Evolutionary conservation across 352 stramenopile species (phyloP).

Genomic region (Globisporangium recalcitrans): DNA sequence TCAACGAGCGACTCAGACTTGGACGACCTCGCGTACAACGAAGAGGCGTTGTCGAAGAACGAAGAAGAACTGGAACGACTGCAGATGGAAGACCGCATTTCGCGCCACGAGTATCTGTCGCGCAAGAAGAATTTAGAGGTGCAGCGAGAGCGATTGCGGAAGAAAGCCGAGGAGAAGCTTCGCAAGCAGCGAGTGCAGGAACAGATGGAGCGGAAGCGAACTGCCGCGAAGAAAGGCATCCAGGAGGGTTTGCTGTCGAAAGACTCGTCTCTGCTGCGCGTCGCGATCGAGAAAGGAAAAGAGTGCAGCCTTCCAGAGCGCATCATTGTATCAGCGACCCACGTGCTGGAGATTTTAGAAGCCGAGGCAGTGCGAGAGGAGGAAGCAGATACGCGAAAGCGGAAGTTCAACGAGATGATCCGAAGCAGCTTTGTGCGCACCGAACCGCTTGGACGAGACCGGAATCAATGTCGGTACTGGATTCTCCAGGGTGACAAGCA

Average conservation of each 20-base stretch:
- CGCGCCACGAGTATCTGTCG: constrained; percentile 74
- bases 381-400: constrained; percentile 55
- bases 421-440: constrained; percentile 70
- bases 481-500: constrained; percentile 58
- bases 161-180: constrained; percentile 48
- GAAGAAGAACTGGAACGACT: constrained; percentile 73
- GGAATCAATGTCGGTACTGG: constrained; percentile 61
- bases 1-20: constrained; percentile 60
- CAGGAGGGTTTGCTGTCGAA: constrained; percentile 60
- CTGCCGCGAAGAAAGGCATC: constrained; percentile 58
- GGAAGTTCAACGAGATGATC: constrained; percentile 53
- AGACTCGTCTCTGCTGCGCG: constrained; percentile 43
- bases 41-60: constrained; percentile 59
- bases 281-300: constrained; percentile 64
- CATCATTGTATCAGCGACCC: constrained; percentile 64
- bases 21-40: constrained; percentile 50
- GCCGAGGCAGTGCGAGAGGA: constrained; percentile 61
- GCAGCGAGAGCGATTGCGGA: constrained; percentile 55
- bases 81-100: constrained; percentile 58
- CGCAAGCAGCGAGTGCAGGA: constrained; percentile 64
- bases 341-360: constrained; percentile 76
- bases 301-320: constrained; percentile 57
- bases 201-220: constrained; percentile 57
- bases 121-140: constrained; percentile 68
- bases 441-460: constrained; percentile 66